Conservation (phyloP, 2,329 filamentous ascomycete genomes). For the Penicillium sp. region DNA sequence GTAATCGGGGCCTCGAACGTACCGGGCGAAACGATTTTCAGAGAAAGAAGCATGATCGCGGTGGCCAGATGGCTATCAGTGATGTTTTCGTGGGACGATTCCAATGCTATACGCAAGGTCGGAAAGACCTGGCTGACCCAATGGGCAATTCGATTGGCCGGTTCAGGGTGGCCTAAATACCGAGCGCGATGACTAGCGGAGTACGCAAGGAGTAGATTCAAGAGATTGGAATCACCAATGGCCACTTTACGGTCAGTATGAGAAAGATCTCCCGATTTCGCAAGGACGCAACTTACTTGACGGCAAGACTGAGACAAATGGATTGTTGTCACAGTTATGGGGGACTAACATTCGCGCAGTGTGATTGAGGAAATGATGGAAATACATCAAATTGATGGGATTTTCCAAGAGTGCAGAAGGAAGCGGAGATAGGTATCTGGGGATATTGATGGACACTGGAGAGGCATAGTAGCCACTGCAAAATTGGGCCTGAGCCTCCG, state of each 20-base stretch:
- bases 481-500: constrained; percentile 38
- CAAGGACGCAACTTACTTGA: constrained; percentile 53
- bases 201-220: constrained; percentile 77
- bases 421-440: constrained; percentile 58
- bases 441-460: constrained; percentile 66
- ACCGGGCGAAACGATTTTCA: constrained; percentile 80
- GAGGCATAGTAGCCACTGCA: constrained; percentile 70
- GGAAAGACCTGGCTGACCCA: constrained; percentile 75
- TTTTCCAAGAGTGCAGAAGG: constrained; percentile 64
- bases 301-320: constrained; percentile 62
- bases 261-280: constrained; percentile 23
- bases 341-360: constrained; percentile 68
- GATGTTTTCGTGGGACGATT: constrained; percentile 62
- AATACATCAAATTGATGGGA: constrained; percentile 77
- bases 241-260: constrained; percentile 52
- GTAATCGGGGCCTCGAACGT: constrained; percentile 78
- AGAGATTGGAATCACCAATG: constrained; percentile 56
- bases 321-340: constrained; percentile 63
- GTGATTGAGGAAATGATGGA: constrained; percentile 75
- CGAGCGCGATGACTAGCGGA: constrained; percentile 81
- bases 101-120: constrained; percentile 66
- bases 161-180: constrained; percentile 71
- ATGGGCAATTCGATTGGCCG: constrained; percentile 72
- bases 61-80: constrained; percentile 75
- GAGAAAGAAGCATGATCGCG: constrained; percentile 79